Base-by-base conservation (phyloP, 208 protist genomes). In the Leishmania guyanensis region DNA sequence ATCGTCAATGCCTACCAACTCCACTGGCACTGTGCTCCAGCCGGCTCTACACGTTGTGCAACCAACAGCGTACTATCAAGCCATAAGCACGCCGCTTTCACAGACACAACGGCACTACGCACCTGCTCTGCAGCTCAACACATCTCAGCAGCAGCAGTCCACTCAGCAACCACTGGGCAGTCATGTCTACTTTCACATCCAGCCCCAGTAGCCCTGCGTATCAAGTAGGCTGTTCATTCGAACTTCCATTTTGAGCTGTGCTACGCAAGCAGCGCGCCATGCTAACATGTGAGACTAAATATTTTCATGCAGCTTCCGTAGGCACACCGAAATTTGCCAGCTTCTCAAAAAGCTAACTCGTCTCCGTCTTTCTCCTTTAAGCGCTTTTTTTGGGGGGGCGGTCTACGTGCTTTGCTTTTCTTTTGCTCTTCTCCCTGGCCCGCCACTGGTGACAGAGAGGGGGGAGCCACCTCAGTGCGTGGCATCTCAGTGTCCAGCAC, bases 151-250 rank as follows among this genome's bases (percentile, higher is more conserved):
- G 53, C 70, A 64, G 48, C 78, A 33, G 22, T 17, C 29, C 43
- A 50, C 39, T 16, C 82, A 81, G 62, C 66, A 75, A 6, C 3
- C 76, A 39, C 20, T 82, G 1, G 77, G 76, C 2, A 75, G 58
- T 46, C 82, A 43, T 8, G 53, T 85, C 26, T 85, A 82, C n/a
- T 85, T 79, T 20, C 82, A 85, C 16, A 81, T 85, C 26, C 72
- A 82, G 10, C 72, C 48, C 0, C 82, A 81, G 43, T 80, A 85
- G 58, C 3, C 9, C 4, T 8, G 2, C 12, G 1, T 22, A 1
- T 70, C 5, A n/a, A 70, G 5, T 43, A 20, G 36, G 65, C 36
- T 2, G 22, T 5, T 9, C 10, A 16, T 29, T 2, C 2, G 26
- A 14, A 20, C 36, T 9, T 26, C 36, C 43, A 3, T 70, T 48